phyloP scores from a whole-genome alignment of 768 basidiomycete genomes.

The Obba rivulosa region DNA sequence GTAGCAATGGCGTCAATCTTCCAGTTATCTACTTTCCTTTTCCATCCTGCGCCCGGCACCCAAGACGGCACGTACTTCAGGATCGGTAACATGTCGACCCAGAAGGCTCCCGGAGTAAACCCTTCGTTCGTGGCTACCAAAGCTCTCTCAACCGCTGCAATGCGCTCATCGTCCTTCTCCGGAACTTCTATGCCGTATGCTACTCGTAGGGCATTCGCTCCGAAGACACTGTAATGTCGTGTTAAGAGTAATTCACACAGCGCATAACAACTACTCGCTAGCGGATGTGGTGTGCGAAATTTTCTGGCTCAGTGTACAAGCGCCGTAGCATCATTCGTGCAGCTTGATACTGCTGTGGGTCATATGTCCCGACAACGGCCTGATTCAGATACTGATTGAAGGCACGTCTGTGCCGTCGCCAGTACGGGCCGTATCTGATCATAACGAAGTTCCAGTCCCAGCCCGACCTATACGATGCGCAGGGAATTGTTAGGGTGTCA shows the following conservation, averaged over 20 bases:
- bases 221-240: no score
- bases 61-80: conserved; percentile 13
- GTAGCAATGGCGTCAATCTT: conserved; percentile 10
- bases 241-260: no score
- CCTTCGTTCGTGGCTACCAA: not conserved
- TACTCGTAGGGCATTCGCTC: conserved; percentile 10
- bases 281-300: no score
- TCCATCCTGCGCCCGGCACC: conserved; percentile 16
- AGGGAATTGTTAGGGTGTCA: no score
- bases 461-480: conserved; percentile 4
- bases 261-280: no score
- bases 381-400: no score
- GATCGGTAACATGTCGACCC: conserved; percentile 22
- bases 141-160: conserved; percentile 5
- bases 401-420: not conserved
- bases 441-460: conserved; percentile 4
- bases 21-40: conserved; percentile 4
- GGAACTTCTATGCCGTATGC: conserved; percentile 3
- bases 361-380: no score
- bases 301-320: no score
- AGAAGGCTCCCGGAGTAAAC: conserved; percentile 17
- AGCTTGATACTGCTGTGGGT: no score
- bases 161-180: not conserved
- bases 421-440: conserved; percentile 4
- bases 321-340: no score